Evolutionary conservation across 441 rosid species (phyloP).

Genomic region (Sinapis alba): DNA sequence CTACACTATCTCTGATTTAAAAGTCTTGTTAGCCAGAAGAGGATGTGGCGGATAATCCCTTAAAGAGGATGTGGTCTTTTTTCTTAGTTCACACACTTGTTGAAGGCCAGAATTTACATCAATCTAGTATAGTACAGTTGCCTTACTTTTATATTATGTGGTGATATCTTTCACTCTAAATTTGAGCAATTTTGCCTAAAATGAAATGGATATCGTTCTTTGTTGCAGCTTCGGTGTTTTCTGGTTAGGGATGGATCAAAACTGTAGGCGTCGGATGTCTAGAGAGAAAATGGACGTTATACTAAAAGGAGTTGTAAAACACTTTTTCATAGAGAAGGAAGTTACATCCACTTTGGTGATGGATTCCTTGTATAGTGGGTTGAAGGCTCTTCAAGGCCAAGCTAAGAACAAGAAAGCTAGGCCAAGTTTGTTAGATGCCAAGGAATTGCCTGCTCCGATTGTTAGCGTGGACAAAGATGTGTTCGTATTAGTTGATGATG

Average conservation of each 20-base stretch:
- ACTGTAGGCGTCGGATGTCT: slow-evolving; percentile 71
- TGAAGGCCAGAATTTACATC: slow-evolving; percentile 26
- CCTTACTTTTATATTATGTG: slow-evolving; percentile 3
- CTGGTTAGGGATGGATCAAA: slow-evolving; percentile 86
- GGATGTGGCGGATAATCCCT: slow-evolving; percentile 35
- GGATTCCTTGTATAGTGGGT: slow-evolving; percentile 97
- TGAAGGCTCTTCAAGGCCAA: slow-evolving; percentile 93
- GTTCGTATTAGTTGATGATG: slow-evolving; percentile 89
- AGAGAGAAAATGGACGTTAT: slow-evolving; percentile 80
- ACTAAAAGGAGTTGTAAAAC: slow-evolving; percentile 84
- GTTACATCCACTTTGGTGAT: slow-evolving; percentile 96
- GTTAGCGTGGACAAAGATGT: slow-evolving; percentile 73
- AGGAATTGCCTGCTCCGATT: slow-evolving; percentile 81
- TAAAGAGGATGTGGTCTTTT: slow-evolving; percentile 33
- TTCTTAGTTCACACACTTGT: slow-evolving; percentile 39
- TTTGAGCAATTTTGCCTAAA: background rate
- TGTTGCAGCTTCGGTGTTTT: slow-evolving; percentile 73
- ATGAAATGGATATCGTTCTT: background rate
- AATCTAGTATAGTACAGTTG: slow-evolving; percentile 19
- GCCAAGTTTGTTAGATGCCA: slow-evolving; percentile 55
- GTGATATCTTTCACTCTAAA: slow-evolving; percentile 3
- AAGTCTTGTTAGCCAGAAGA: slow-evolving; percentile 14
- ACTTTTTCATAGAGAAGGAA: slow-evolving; percentile 95
- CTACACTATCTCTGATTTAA: background rate
- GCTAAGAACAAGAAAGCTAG: slow-evolving; percentile 66